phyloP scores from a whole-genome alignment of 108 stramenopile species.

The Aureococcus anophagefferens region DNA sequence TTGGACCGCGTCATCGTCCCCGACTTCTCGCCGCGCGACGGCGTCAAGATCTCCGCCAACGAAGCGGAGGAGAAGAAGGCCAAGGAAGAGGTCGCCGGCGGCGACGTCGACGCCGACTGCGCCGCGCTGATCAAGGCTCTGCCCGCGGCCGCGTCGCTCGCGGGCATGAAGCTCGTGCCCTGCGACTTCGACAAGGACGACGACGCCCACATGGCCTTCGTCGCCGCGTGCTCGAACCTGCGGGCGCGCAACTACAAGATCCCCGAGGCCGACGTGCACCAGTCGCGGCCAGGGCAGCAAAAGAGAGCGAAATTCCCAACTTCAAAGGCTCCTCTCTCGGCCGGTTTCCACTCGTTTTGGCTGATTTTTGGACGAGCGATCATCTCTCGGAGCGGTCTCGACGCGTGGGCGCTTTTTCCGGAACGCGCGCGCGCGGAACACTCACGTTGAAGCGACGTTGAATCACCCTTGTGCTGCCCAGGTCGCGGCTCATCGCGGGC shows the following conservation, averaged over 20 bases:
- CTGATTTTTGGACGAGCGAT: too few species aligned
- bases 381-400: too few species aligned
- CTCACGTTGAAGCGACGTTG: too few species aligned
- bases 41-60: conserved; percentile 91
- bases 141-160: conserved; percentile 68
- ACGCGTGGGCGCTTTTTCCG: too few species aligned
- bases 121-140: conserved; percentile 53
- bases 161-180: conserved; percentile 69
- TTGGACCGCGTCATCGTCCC: conserved; percentile 82
- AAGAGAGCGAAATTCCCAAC: too few species aligned
- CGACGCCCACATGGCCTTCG: conserved; percentile 93
- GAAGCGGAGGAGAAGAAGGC: conserved; percentile 75
- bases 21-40: conserved; percentile 78
- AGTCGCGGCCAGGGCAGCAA: too few species aligned
- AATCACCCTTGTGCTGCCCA: too few species aligned
- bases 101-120: conserved; percentile 52
- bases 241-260: conserved; percentile 92
- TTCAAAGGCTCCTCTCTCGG: too few species aligned
- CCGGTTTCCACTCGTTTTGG: too few species aligned
- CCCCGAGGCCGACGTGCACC: conserved; percentile 92
- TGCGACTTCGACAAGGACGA: conserved; percentile 98
- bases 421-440: too few species aligned
- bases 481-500: conserved; percentile 96
- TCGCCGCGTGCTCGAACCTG: conserved; percentile 87
- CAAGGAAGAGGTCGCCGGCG: conserved; percentile 24